Evolutionary conservation across 495 filamentous ascomycete species (phyloP).

Genomic region (Aspergillus saccharolyticus): DNA sequence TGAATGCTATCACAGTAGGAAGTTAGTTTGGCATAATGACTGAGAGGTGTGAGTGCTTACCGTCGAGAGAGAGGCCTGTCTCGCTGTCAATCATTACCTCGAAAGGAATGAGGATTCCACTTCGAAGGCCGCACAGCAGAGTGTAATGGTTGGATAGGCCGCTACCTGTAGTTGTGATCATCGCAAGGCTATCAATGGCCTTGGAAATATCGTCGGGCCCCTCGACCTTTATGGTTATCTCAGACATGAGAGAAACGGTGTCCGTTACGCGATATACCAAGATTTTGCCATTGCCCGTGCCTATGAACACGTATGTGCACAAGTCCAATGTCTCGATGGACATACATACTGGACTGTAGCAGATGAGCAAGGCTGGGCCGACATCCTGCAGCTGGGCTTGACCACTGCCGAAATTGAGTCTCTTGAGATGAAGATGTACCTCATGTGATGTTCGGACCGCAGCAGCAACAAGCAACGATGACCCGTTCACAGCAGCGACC

Average conservation of each 20-base stretch:
- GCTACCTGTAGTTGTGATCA: conserved; percentile 14
- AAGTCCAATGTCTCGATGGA: conserved; percentile 25
- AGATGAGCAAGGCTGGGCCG: conserved; percentile 17
- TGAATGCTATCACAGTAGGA: conserved; percentile 19
- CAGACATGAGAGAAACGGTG: conserved; percentile 16
- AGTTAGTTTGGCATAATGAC: not conserved
- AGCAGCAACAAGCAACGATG: conserved; percentile 23
- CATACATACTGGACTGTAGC: conserved; percentile 36
- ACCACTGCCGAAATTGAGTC: conserved; percentile 9
- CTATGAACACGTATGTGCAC: conserved; percentile 31
- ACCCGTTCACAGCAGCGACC: conserved; percentile 28
- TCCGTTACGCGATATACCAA: conserved; percentile 26
- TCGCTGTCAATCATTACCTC: conserved; percentile 19
- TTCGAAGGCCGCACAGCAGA: conserved; percentile 41
- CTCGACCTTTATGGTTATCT: conserved; percentile 15
- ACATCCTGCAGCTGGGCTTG: conserved; percentile 16
- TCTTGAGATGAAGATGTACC: conserved; percentile 22
- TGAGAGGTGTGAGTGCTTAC: conserved; percentile 17
- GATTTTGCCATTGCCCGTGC: conserved; percentile 33
- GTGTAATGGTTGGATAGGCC: conserved; percentile 13
- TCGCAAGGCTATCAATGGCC: conserved; percentile 37
- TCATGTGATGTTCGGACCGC: conserved; percentile 22
- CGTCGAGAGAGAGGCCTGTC: conserved; percentile 16
- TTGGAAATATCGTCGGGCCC: conserved; percentile 27
- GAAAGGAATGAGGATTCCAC: conserved; percentile 39